Conservation (phyloP, 345 rosid species). For the Eucalyptus caleyi region DNA sequence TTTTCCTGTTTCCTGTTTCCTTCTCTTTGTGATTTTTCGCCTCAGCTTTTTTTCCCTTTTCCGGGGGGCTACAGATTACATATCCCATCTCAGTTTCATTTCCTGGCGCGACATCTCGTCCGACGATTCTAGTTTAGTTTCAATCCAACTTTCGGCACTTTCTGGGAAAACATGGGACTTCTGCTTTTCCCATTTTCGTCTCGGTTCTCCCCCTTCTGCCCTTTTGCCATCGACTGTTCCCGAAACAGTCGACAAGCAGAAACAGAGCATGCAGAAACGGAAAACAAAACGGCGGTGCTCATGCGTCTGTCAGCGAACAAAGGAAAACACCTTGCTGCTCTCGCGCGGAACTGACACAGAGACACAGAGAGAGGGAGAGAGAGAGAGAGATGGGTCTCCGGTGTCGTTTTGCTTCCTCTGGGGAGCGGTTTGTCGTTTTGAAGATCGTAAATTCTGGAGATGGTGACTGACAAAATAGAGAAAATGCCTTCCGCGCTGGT, state of each 20-base stretch:
- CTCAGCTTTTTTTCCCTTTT: neutral
- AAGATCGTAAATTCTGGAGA: neutral
- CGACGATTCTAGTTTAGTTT: neutral
- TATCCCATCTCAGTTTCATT: neutral
- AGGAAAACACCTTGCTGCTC: neutral
- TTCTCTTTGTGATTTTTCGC: neutral
- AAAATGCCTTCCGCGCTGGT: neutral
- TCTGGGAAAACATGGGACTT: neutral
- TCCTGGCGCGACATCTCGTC: neutral
- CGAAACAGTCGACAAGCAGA: neutral
- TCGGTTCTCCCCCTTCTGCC: neutral
- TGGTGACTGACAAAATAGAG: neutral
- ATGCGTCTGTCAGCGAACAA: neutral
- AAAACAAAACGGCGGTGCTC: neutral
- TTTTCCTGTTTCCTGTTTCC: neutral
- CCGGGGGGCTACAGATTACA: neutral
- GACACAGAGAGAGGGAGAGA: neutral
- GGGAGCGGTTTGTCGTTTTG: neutral
- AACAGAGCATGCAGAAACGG: neutral
- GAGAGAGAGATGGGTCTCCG: neutral
- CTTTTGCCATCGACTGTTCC: neutral
- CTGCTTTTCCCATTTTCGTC: neutral
- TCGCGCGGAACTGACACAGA: neutral
- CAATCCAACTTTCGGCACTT: neutral
- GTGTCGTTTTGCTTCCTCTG: neutral